A percentile compares a stretch with the other conserved stretches of the same genome.
These are phyloP conservation scores for Wallacemonas sp. DNA, from an alignment of 208 protist species.

Conservation along the genomic window DNA sequence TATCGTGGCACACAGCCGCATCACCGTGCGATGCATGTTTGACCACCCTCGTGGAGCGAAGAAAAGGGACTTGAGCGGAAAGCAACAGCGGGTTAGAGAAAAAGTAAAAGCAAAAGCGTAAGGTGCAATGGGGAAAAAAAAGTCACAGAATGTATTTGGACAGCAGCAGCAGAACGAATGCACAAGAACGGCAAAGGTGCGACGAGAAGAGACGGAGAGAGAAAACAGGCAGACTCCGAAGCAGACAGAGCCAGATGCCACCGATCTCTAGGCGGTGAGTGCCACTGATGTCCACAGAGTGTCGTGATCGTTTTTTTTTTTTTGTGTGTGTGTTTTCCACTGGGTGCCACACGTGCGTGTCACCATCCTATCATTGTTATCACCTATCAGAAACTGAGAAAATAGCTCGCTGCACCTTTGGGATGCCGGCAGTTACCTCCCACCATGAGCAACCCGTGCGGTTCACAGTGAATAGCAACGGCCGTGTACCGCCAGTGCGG, in stretches of 20 bases:
- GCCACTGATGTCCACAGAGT: too few species aligned
- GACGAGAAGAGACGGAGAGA: constrained; percentile 2
- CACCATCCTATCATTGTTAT: too few species aligned
- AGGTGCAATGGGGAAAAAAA: neutral
- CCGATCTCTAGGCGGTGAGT: too few species aligned
- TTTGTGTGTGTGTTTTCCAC: too few species aligned
- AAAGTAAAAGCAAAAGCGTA: constrained; percentile 5
- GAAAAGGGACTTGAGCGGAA: too few species aligned
- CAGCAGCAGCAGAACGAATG: neutral
- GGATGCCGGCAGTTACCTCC: constrained; percentile 73
- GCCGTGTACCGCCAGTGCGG: constrained; percentile 76
- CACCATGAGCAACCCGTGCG: constrained; percentile 43
- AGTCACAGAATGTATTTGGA: neutral
- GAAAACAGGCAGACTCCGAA: neutral
- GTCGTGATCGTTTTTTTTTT: too few species aligned
- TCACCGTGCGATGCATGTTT: neutral
- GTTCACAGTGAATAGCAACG: constrained; percentile 28
- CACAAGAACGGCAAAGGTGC: neutral
- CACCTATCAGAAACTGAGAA: constrained; percentile 15
- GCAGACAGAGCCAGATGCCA: too few species aligned
- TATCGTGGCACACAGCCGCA: too few species aligned
- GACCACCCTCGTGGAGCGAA: constrained; percentile 6
- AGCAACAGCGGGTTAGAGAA: neutral
- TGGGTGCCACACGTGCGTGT: too few species aligned
- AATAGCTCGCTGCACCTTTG: constrained; percentile 32